These are phyloP conservation scores for Coemansia sp. DNA, from an alignment of 192 early-diverging fungal species.

Conservation along the genomic window DNA sequence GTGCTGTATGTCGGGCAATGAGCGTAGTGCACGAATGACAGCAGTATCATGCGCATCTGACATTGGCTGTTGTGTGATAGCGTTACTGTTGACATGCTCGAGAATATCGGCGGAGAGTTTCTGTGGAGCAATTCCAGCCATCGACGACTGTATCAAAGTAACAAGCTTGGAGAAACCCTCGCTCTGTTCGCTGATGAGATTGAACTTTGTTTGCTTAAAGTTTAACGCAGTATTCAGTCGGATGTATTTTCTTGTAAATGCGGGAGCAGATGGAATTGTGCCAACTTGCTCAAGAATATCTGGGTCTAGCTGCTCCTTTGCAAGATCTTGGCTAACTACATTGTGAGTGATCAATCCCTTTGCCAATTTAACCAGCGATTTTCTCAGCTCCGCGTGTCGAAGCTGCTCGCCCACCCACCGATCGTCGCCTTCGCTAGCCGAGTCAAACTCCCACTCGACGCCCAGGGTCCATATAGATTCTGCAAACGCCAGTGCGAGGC, in stretches of 20 bases:
- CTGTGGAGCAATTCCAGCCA: constrained; percentile 25
- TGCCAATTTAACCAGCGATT: constrained; percentile 17
- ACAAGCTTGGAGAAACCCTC: constrained; percentile 53
- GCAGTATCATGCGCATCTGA: neutral
- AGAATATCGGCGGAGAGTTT: constrained; percentile 25
- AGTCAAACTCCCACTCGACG: constrained; percentile 48
- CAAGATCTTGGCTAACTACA: constrained; percentile 29
- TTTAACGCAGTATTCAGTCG: constrained; percentile 48
- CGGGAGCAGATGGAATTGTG: constrained; percentile 24
- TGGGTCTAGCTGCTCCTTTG: constrained; percentile 43
- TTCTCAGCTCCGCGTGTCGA: constrained; percentile 24
- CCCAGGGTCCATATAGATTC: constrained; percentile 44
- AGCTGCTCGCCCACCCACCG: constrained; percentile 35
- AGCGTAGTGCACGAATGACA: constrained; percentile 27
- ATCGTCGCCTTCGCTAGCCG: constrained; percentile 9
- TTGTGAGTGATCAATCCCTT: constrained; percentile 19
- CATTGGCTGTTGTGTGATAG: neutral
- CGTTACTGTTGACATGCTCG: constrained; percentile 1
- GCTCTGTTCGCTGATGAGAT: constrained; percentile 46
- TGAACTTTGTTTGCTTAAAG: constrained; percentile 56
- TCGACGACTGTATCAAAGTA: constrained; percentile 38
- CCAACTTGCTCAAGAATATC: constrained; percentile 40
- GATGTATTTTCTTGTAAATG: constrained; percentile 37
- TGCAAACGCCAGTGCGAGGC: constrained; percentile 26
- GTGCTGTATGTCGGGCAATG: constrained; percentile 21